These are phyloP conservation scores for Rubia yunnanensis DNA, from an alignment of 257 asterid species.

Conservation along the genomic window DNA sequence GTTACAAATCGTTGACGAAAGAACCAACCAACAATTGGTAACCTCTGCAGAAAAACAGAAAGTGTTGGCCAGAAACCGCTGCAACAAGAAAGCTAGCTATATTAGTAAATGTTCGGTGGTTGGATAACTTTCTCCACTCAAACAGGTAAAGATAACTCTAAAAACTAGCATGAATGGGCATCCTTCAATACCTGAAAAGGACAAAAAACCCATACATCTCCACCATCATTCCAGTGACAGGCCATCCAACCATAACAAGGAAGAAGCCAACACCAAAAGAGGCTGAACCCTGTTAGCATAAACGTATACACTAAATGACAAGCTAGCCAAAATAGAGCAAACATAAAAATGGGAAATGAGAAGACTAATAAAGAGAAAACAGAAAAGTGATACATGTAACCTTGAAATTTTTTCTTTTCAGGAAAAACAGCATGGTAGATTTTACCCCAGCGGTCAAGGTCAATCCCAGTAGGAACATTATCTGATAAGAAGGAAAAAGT, in stretches of 20 bases:
- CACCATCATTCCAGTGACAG: conserved; percentile 67
- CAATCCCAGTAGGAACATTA: conserved; percentile 34
- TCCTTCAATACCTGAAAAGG: conserved; percentile 48
- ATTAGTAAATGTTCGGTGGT: conserved; percentile 1
- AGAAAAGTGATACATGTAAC: conserved; percentile 8
- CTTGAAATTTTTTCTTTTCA: conserved; percentile 29
- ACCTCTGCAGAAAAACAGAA: conserved; percentile 19
- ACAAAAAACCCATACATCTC: conserved; percentile 72
- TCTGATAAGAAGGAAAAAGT: conserved; percentile 20
- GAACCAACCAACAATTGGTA: conserved; percentile 36
- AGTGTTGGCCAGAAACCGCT: conserved; percentile 34
- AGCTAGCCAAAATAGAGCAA: neutral
- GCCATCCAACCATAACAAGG: conserved; percentile 70
- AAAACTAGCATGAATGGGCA: neutral
- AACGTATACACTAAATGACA: neutral
- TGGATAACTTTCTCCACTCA: neutral
- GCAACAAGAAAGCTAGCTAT: conserved; percentile 7
- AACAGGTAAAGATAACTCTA: neutral
- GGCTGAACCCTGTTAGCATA: conserved; percentile 41
- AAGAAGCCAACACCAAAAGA: conserved; percentile 65
- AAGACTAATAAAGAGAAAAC: neutral
- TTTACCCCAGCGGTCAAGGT: conserved; percentile 25
- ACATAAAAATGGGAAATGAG: neutral
- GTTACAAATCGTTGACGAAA: conserved; percentile 17
- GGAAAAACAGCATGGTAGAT: conserved; percentile 23